Evolutionary conservation across 208 protist genomes (phyloP), one percentile per base, ranked within the genome.

Genomic region (Acanthamoeba triangularis): DNA sequence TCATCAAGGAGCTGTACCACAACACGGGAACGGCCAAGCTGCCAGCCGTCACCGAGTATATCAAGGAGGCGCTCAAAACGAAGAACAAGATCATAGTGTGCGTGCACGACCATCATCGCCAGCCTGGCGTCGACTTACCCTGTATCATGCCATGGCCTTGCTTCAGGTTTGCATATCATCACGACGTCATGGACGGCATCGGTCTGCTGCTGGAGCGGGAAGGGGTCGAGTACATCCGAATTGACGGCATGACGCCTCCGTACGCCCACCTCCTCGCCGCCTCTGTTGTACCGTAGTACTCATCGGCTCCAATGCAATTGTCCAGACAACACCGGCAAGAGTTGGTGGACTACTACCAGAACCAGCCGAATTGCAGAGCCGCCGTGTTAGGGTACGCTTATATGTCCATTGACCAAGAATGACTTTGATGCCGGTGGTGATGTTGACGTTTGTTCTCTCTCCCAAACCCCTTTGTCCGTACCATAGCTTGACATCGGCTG

Each of bases 401-500:
- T 44, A 5, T 8, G 44, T 47, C 44, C 44, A 47, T 4, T 8
- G 44, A 47, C 44, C 2, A 47, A n/a, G n/a, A n/a, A 47, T 47
- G 44, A 7, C 44, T 13, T 47, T 47, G 44, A 3, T 8, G 44
- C 44, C 33, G 97, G 3, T 59, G 54, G 20, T 11, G 54, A 25
- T 23, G 54, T 25, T 59, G 54, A 59, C 54, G 54, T 14, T n/a
- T 59, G 54, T 14, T 59, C 6, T 23, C 4, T 7, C n/a, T n/a
- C n/a, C n/a, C n/a, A n/a, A n/a, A n/a, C n/a, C n/a, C n/a, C 2
- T 59, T 59, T 14, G 90, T 69, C 54, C 98, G 23, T 2, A 80
- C 14, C n/a, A 20, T 25, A 88, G 80, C 5, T 63, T 88, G 80
- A 96, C 94, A 41, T 99, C 99, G 1, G 99, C 99, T 93, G 99